Evolutionary conservation across 2,329 filamentous ascomycete genomes (phyloP), one percentile per base, ranked within the genome.

Genomic region (Calonectria fujianensis): DNA sequence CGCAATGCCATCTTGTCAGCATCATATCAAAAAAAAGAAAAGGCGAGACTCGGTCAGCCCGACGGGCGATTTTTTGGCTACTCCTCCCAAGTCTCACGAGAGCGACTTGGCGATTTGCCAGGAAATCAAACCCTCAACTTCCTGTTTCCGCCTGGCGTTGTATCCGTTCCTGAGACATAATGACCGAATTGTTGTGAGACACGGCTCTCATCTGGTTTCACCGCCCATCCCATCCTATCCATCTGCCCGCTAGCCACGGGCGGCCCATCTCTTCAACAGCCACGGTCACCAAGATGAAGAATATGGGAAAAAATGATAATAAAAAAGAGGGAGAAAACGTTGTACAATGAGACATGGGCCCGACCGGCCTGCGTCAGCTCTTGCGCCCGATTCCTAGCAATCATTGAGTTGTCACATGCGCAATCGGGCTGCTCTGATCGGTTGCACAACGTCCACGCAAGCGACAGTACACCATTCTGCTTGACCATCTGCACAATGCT

Each of bases 111-210:
- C 65, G 39, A 73, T 70, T 4, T 31, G 45, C 45, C n/a, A 48
- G 61, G 18, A n/a, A 65, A 24, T 35, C 41, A 54, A 65, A 9
- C 35, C 13, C 61, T 11, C 41, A 32, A 18, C 45, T 51, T 63
- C 52, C 29, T 27, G 2, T 51, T 61, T 51, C 48, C 35, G 61
- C 50, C 51, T 66, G 65, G 65, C 35, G 72, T 68, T 48, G 72
- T 39, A 71, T 68, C 45, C 45, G 72, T 74, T 67, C 72, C 68
- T 74, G 72, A 74, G 72, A 74, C 72, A 74, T 20, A 35, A 41
- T 37, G 32, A 32, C 37, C 41, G 59, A 24, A 66, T 64, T 51
- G 39, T 50, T 66, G 66, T 74, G 63, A 74, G 72, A 74, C 72
- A 74, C 54, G 51, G 24, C 24, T 24, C 24, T 54, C 61, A 48